Percentiles rank a stretch among this genome's conserved stretches.
These are phyloP conservation scores for Piper longum DNA, from an alignment of 164 flowering plant genomes.

Conservation along the genomic window DNA sequence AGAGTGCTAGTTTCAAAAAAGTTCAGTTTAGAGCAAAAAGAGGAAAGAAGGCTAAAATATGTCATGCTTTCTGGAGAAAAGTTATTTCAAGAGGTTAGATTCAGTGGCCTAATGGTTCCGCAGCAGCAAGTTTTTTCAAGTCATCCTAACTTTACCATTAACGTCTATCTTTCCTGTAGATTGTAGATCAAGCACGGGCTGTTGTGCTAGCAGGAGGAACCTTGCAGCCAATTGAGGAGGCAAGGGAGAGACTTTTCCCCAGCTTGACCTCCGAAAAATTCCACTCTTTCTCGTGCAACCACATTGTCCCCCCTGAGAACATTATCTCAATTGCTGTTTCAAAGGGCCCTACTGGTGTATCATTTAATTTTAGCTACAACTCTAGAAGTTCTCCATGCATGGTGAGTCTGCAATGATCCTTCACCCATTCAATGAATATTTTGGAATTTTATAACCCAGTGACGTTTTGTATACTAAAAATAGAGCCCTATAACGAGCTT, in stretches of 20 bases:
- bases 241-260: constrained; percentile 79
- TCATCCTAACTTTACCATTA: background rate
- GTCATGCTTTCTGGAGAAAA: constrained; percentile 94
- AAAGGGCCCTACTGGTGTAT: constrained; percentile 73
- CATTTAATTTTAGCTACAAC: constrained; percentile 81
- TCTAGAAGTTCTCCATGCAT: constrained; percentile 51
- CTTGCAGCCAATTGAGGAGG: constrained; percentile 90
- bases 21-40: constrained; percentile 20
- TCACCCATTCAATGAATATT: no score
- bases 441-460: no score
- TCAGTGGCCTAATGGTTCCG: background rate
- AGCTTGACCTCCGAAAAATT: constrained; percentile 41
- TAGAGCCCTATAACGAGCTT: no score
- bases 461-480: no score
- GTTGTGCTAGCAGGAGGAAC: constrained; percentile 93
- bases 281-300: constrained; percentile 81
- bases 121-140: background rate
- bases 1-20: constrained; percentile 63
- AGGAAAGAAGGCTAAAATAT: constrained; percentile 60
- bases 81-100: constrained; percentile 75
- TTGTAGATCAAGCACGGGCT: constrained; percentile 78
- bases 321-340: constrained; percentile 77
- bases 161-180: constrained; percentile 23
- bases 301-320: constrained; percentile 78
- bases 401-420: constrained; percentile 29